Evolutionary conservation across 805 yeast genomes (phyloP).

Genomic region (Monosporozyma unispora): DNA sequence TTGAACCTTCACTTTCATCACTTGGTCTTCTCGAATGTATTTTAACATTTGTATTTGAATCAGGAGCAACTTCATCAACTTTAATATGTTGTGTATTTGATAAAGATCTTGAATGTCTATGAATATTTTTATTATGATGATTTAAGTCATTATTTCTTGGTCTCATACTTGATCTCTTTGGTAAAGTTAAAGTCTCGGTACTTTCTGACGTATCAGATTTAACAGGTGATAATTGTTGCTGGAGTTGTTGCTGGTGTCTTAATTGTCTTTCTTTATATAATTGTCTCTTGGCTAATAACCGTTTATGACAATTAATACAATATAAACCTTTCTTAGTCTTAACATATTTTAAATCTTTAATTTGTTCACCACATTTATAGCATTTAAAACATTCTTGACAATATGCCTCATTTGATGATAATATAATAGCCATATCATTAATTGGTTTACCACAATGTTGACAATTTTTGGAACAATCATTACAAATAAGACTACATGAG

Average conservation of each 20-base stretch:
- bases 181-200: conserved; percentile 4
- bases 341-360: conserved; percentile 85
- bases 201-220: not conserved
- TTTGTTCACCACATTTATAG: conserved; percentile 74
- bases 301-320: conserved; percentile 88
- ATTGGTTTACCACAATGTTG: conserved; percentile 77
- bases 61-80: not conserved
- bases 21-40: not conserved
- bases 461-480: conserved; percentile 83
- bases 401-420: conserved; percentile 84
- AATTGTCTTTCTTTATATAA: conserved; percentile 23
- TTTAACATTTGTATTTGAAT: not conserved
- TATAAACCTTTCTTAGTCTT: conserved; percentile 87
- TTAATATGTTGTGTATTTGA: not conserved
- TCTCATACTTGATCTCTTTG: conserved; percentile 17
- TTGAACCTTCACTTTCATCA: not conserved
- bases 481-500: conserved; percentile 53
- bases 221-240: not conserved
- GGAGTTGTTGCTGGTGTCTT: not conserved
- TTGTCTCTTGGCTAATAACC: conserved; percentile 64
- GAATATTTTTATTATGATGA: not conserved
- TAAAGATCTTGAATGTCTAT: conserved; percentile 3
- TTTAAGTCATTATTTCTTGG: conserved; percentile 3
- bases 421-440: conserved; percentile 75
- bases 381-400: conserved; percentile 87